phyloP scores from a whole-genome alignment of 2,329 filamentous ascomycete genomes.

The Colletotrichum scovillei region DNA sequence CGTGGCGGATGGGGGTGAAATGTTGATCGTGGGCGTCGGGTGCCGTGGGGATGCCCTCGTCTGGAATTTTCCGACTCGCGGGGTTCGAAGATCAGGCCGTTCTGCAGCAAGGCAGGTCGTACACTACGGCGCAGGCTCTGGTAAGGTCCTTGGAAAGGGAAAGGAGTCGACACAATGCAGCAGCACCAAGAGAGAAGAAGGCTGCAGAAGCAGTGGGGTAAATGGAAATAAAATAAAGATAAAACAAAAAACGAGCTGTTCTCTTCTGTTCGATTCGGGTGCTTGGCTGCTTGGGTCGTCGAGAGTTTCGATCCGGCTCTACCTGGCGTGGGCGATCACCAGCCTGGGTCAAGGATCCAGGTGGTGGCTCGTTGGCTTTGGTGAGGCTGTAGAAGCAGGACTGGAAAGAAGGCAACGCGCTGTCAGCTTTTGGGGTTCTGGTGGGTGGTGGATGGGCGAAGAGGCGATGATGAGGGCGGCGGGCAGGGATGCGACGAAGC shows the following conservation, averaged over 20 bases:
- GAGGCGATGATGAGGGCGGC: slow-evolving; percentile 15
- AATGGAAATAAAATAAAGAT: not conserved
- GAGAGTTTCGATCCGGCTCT: slow-evolving; percentile 14
- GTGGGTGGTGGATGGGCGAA: slow-evolving; percentile 7
- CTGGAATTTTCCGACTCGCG: slow-evolving; percentile 27
- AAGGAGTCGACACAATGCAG: not conserved
- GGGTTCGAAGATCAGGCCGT: slow-evolving; percentile 33
- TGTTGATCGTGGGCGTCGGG: slow-evolving; percentile 9
- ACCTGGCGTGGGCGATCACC: slow-evolving; percentile 24
- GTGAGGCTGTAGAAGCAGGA: slow-evolving; percentile 34
- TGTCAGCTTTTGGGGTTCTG: slow-evolving; percentile 31
- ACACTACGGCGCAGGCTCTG: not conserved
- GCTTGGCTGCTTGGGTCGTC: not conserved
- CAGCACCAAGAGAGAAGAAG: not conserved
- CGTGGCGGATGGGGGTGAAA: slow-evolving; percentile 11
- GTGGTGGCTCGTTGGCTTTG: not conserved
- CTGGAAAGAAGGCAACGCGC: slow-evolving; percentile 27
- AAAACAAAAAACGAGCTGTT: not conserved
- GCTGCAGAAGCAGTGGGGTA: slow-evolving; percentile 12
- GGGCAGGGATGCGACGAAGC: slow-evolving; percentile 14
- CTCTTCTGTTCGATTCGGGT: not conserved
- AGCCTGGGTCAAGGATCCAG: slow-evolving; percentile 34
- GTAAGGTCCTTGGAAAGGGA: not conserved
- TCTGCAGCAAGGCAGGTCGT: slow-evolving; percentile 18
- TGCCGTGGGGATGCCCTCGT: slow-evolving; percentile 33